These are phyloP conservation scores for Claviceps sp. DNA, from an alignment of 2,329 filamentous ascomycete genomes.

Conservation along the genomic window DNA sequence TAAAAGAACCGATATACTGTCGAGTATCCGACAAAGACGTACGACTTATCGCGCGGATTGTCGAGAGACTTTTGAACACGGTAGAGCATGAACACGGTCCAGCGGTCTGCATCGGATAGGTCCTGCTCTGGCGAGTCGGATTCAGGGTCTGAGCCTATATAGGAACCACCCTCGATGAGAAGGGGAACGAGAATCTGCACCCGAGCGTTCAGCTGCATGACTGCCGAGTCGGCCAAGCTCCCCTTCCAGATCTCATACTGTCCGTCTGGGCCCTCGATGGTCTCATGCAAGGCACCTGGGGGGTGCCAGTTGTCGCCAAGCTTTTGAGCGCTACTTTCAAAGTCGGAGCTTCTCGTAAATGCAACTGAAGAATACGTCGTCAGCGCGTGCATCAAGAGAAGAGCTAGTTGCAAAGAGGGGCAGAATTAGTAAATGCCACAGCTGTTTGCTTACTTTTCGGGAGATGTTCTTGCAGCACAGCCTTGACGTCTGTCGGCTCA, in stretches of 20 bases:
- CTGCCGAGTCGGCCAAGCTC: slow-evolving; percentile 52
- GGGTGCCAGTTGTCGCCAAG: slow-evolving; percentile 44
- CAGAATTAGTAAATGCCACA: background rate
- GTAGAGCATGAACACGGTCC: slow-evolving; percentile 85
- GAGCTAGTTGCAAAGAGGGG: background rate
- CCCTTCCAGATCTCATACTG: slow-evolving; percentile 79
- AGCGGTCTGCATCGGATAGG: slow-evolving; percentile 63
- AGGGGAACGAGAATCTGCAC: slow-evolving; percentile 74
- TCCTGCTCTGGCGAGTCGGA: slow-evolving; percentile 49
- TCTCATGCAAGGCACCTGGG: slow-evolving; percentile 58
- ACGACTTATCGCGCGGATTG: slow-evolving; percentile 38
- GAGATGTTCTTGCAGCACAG: slow-evolving; percentile 50
- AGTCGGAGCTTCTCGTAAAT: slow-evolving; percentile 49
- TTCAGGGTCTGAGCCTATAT: slow-evolving; percentile 39
- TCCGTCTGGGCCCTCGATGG: slow-evolving; percentile 46
- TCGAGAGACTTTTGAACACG: slow-evolving; percentile 39
- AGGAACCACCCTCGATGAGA: slow-evolving; percentile 86
- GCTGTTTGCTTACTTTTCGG: slow-evolving; percentile 39
- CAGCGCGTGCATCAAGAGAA: background rate
- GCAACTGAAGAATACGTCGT: slow-evolving; percentile 36
- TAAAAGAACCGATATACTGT: slow-evolving; percentile 82
- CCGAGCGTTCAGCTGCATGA: slow-evolving; percentile 61
- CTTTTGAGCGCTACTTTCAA: slow-evolving; percentile 42
- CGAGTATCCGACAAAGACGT: slow-evolving; percentile 76
- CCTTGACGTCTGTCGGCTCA: slow-evolving; percentile 55